phyloP scores from a whole-genome alignment of 495 filamentous ascomycete species.

The Tuber aestivum region DNA sequence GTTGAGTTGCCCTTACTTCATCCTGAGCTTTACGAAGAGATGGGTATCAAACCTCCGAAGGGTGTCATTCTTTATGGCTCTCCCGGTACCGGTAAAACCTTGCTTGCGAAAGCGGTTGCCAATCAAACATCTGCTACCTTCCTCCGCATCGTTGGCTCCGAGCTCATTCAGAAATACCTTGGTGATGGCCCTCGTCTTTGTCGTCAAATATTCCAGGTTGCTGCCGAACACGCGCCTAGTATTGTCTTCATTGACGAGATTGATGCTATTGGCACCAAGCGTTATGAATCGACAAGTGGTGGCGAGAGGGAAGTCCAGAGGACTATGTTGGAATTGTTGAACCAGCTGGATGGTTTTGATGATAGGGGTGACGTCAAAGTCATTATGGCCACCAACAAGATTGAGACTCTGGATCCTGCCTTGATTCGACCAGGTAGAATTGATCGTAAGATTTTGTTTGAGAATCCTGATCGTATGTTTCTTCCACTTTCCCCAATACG shows the following conservation, averaged over 20 bases:
- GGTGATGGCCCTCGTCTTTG: constrained; percentile 93
- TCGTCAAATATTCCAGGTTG: constrained; percentile 95
- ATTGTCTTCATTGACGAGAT: constrained; percentile 99
- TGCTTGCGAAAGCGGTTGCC: constrained; percentile 94
- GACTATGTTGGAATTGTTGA: constrained; percentile 97
- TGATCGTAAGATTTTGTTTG: constrained; percentile 97
- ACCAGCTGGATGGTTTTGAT: constrained; percentile 98
- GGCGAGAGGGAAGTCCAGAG: constrained; percentile 96
- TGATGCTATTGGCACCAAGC: constrained; percentile 97
- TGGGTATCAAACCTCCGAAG: constrained; percentile 99
- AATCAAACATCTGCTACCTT: constrained; percentile 99
- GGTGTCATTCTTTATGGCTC: constrained; percentile 98
- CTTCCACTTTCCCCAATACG: neutral
- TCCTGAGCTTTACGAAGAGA: constrained; percentile 97
- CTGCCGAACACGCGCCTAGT: constrained; percentile 89
- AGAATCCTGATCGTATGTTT: constrained; percentile 88
- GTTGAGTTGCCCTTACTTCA: constrained; percentile 94
- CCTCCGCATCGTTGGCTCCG: constrained; percentile 93
- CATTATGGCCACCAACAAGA: constrained; percentile 99
- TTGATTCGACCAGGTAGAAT: constrained; percentile 97
- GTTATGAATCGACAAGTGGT: constrained; percentile 94
- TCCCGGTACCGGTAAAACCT: constrained; percentile 93
- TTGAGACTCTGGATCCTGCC: constrained; percentile 93
- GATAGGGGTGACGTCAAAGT: constrained; percentile 99
- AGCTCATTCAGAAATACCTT: constrained; percentile 98